Base-by-base conservation (phyloP, 169 alveolate genomes). In the Plasmodium gaboni region DNA sequence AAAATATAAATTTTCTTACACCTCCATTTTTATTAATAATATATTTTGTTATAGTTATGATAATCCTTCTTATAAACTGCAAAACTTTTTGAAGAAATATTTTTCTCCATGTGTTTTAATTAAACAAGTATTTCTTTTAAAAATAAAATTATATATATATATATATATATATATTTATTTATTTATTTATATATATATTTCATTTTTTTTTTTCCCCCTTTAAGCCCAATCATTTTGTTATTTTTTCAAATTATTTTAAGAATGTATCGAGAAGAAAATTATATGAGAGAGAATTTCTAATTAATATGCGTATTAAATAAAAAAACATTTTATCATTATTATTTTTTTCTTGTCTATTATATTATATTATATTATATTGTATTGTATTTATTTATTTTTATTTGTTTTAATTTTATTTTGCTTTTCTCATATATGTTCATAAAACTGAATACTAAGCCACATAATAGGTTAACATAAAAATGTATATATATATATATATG, bases 191-290 rank as follows among this genome's bases (percentile, higher is more conserved):
- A 53, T n/a, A 53, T n/a, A 53, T 13, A 53, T 53, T 53, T n/a
- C 61, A 38, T 53, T 53, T 53, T 61, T 53, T 53, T n/a, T 61
- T 4, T 10, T 55, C 53, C 12, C 42, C 60, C 60, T 59, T 51
- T 59, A 59, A 74, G 88, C 88, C 88, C 61, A 74, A 74, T 59
- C 59, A 74, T 60, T 74, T 74, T 50, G 88, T 74, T 26, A 74
- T 60, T 26, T 74, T 74, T 74, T 19, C 61, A 22, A 60, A 51
- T 15, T 74, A 74, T 32, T 74, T 74, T 74, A 61, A 32, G 44
- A 24, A 53, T 60, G 87, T 26, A 26, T 22, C 13, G 19, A 22
- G 19, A 38, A 38, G 28, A 32, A 73, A 73, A 9, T 12, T 50
- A 38, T 5, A 38, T 5, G 46, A 38, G 4, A 26, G 46, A 38